Evolutionary conservation across 2,329 filamentous ascomycete genomes (phyloP).

Genomic region (Fonsecaea nubica): DNA sequence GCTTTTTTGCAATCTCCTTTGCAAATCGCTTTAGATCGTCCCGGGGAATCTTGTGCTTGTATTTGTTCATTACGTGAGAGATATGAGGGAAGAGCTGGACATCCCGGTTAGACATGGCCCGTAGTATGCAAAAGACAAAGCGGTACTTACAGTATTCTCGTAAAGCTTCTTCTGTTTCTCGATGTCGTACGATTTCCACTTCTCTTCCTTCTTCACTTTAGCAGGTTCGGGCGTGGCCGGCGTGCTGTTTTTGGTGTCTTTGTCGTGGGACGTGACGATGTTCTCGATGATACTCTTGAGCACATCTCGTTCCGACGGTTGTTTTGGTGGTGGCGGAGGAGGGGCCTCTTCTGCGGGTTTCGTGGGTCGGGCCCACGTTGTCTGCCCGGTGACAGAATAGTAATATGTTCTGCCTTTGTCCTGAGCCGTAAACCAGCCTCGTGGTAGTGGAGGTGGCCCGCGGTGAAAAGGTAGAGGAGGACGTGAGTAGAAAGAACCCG

Average conservation of each 20-base stretch:
- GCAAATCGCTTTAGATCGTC: conserved; percentile 72
- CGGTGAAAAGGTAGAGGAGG: conserved; percentile 64
- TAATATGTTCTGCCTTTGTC: conserved; percentile 82
- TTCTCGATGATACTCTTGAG: conserved; percentile 72
- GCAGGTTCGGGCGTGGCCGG: conserved; percentile 71
- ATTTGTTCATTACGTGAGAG: conserved; percentile 85
- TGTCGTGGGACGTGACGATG: conserved; percentile 73
- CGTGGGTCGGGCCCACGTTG: conserved; percentile 82
- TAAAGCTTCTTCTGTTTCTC: conserved; percentile 97
- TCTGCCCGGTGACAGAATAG: conserved; percentile 77
- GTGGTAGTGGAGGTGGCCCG: conserved; percentile 67
- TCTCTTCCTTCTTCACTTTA: conserved; percentile 58
- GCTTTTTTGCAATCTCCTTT: conserved; percentile 80
- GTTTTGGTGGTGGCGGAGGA: conserved; percentile 72
- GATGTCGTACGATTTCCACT: conserved; percentile 58
- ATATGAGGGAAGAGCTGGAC: conserved; percentile 79
- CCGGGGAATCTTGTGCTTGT: conserved; percentile 82
- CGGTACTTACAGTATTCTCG: conserved; percentile 78
- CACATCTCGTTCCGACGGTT: conserved; percentile 76
- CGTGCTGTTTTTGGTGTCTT: conserved; percentile 56
- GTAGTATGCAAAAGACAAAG: conserved; percentile 4
- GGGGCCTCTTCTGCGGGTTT: conserved; percentile 69
- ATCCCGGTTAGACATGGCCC: background rate
- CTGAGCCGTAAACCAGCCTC: conserved; percentile 83
- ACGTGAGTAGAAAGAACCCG: conserved; percentile 64